A percentile compares a stretch with the other conserved stretches of the same genome.
phyloP scores from a whole-genome alignment of 768 basidiomycete genomes.

The Dendrothele bispora region DNA sequence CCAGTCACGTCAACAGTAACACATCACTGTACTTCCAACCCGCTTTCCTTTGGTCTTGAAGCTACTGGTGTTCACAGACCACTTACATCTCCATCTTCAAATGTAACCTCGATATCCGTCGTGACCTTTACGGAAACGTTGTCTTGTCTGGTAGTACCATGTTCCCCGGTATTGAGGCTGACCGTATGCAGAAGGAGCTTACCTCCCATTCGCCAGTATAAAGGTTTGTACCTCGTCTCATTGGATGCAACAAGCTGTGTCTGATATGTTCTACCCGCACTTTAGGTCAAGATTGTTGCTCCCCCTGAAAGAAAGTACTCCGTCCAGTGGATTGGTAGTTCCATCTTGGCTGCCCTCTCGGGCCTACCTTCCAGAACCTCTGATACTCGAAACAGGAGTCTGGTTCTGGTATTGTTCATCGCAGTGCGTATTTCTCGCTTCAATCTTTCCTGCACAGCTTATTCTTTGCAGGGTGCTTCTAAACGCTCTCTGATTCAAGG shows the following conservation, averaged over 20 bases:
- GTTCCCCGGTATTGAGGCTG: slow-evolving; percentile 96
- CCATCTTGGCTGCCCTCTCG: slow-evolving; percentile 84
- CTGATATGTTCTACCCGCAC: slow-evolving; percentile 4
- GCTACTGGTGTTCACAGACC: slow-evolving; percentile 78
- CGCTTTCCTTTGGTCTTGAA: slow-evolving; percentile 79
- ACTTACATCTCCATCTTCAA: slow-evolving; percentile 87
- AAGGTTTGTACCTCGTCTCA: slow-evolving; percentile 39
- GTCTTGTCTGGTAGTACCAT: slow-evolving; percentile 89
- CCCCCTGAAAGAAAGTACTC: slow-evolving; percentile 74
- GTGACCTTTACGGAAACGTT: slow-evolving; percentile 78
- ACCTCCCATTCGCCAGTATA: slow-evolving; percentile 65
- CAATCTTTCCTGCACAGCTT: neutral
- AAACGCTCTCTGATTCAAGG: neutral
- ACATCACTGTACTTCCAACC: no score
- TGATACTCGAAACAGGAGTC: slow-evolving; percentile 91
- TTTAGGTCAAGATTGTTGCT: slow-evolving; percentile 61
- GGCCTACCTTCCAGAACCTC: slow-evolving; percentile 96
- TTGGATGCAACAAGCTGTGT: no score
- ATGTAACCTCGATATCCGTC: slow-evolving; percentile 86
- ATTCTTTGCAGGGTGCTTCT: slow-evolving; percentile 17
- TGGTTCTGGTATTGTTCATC: slow-evolving; percentile 51
- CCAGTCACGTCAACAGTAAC: no score
- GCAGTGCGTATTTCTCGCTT: slow-evolving; percentile 15
- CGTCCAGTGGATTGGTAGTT: slow-evolving; percentile 93
- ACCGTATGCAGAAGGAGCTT: slow-evolving; percentile 78